These are phyloP conservation scores for Cymodocea nodosa DNA, from an alignment of 116 monocot genomes.

Conservation along the genomic window DNA sequence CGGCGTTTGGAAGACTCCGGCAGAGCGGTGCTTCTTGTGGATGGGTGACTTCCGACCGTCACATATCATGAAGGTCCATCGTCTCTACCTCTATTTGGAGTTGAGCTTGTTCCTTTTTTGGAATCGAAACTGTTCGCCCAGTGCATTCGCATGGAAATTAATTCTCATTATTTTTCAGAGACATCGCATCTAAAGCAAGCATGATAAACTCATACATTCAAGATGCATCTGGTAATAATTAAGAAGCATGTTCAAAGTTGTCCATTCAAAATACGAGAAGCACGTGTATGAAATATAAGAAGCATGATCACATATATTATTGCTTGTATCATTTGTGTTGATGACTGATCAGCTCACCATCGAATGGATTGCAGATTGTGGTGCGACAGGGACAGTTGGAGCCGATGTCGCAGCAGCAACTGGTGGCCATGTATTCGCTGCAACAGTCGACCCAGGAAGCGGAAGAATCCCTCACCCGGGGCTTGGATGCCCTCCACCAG, in stretches of 20 bases:
- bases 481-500: slow-evolving; percentile 42
- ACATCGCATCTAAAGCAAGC: too few species aligned
- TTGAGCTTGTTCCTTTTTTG: too few species aligned
- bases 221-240: too few species aligned
- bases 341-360: too few species aligned
- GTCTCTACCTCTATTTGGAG: not conserved
- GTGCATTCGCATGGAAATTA: too few species aligned
- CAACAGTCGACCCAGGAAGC: slow-evolving; percentile 58
- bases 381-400: slow-evolving; percentile 42
- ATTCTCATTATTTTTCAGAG: not conserved
- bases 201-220: too few species aligned
- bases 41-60: slow-evolving; percentile 90
- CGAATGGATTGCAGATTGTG: slow-evolving; percentile 20
- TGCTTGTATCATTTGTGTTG: too few species aligned
- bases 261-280: too few species aligned
- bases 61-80: slow-evolving; percentile 60
- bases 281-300: too few species aligned
- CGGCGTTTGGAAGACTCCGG: slow-evolving; percentile 87
- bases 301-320: too few species aligned
- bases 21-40: slow-evolving; percentile 97
- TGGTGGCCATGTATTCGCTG: slow-evolving; percentile 34
- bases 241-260: not conserved
- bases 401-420: slow-evolving; percentile 52
- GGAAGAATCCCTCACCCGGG: slow-evolving; percentile 54
- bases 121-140: too few species aligned